Evolutionary conservation across 306 rosid species (phyloP).

Genomic region (Dryas octopetala): DNA sequence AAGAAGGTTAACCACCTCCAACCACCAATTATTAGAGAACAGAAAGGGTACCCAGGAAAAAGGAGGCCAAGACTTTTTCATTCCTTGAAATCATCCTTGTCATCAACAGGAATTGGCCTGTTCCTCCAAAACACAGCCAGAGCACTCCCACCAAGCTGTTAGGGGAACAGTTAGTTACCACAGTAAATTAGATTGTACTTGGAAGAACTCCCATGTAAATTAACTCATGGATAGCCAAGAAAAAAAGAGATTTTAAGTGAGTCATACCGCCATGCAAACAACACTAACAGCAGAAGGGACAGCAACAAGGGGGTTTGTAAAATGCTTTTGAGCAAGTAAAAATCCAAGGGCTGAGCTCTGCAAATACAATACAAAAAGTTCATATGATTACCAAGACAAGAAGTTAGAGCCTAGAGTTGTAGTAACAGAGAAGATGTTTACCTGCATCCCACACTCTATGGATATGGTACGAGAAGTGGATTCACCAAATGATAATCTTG

Average conservation of each 20-base stretch:
- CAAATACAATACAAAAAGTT: slow-evolving; percentile 1
- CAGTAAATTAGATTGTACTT: slow-evolving; percentile 3
- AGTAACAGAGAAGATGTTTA: slow-evolving; percentile 22
- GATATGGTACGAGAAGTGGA: slow-evolving; percentile 97
- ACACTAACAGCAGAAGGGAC: slow-evolving; percentile 97
- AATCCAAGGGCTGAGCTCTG: slow-evolving; percentile 98
- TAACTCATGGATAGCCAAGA: background rate
- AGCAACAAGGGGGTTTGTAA: slow-evolving; percentile 80
- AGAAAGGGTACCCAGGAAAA: background rate
- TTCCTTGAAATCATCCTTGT: slow-evolving; percentile 92
- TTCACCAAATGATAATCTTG: slow-evolving; percentile 84
- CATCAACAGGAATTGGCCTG: slow-evolving; percentile 69
- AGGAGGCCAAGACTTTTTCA: slow-evolving; percentile 27
- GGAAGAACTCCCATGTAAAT: background rate
- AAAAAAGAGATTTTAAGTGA: slow-evolving; percentile 11
- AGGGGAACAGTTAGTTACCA: slow-evolving; percentile 5
- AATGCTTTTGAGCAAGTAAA: slow-evolving; percentile 94
- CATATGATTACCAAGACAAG: background rate
- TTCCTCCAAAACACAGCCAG: slow-evolving; percentile 93
- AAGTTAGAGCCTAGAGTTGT: background rate
- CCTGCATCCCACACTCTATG: slow-evolving; percentile 98
- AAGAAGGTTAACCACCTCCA: background rate
- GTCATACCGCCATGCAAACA: slow-evolving; percentile 88
- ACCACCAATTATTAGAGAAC: background rate
- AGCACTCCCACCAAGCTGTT: slow-evolving; percentile 91